phyloP scores from a whole-genome alignment of 805 yeast genomes.

The Spathaspora sp. region DNA sequence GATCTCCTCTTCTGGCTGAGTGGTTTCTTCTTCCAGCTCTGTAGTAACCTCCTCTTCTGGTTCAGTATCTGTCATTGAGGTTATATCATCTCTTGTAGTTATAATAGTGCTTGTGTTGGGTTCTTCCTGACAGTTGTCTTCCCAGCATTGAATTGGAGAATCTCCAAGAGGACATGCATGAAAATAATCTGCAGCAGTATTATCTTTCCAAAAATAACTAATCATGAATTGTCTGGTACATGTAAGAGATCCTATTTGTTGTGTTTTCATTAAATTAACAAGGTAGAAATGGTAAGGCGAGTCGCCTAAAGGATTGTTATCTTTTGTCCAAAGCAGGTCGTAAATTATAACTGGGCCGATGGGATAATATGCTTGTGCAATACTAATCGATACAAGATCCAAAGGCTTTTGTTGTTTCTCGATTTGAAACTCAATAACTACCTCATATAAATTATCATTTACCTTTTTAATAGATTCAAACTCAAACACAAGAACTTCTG shows the following conservation, averaged over 20 bases:
- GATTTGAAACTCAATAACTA: not conserved
- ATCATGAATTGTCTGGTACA: not conserved
- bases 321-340: not conserved
- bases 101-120: not conserved
- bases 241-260: not conserved
- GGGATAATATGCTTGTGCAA: not conserved
- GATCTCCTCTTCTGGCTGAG: no score
- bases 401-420: not conserved
- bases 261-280: not conserved
- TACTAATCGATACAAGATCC: not conserved
- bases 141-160: not conserved
- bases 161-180: not conserved
- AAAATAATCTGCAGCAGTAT: not conserved
- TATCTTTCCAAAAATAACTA: not conserved
- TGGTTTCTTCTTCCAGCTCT: no score
- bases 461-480: not conserved
- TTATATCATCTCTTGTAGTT: not conserved
- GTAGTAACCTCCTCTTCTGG: not conserved
- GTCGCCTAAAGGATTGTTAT: not conserved
- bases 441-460: not conserved
- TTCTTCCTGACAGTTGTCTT: not conserved
- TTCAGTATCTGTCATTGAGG: not conserved
- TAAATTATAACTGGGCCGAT: not conserved
- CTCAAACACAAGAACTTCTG: not conserved
- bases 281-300: not conserved